Conservation (phyloP, 2,329 filamentous ascomycete genomes). For the Furcasterigmium sp. region DNA sequence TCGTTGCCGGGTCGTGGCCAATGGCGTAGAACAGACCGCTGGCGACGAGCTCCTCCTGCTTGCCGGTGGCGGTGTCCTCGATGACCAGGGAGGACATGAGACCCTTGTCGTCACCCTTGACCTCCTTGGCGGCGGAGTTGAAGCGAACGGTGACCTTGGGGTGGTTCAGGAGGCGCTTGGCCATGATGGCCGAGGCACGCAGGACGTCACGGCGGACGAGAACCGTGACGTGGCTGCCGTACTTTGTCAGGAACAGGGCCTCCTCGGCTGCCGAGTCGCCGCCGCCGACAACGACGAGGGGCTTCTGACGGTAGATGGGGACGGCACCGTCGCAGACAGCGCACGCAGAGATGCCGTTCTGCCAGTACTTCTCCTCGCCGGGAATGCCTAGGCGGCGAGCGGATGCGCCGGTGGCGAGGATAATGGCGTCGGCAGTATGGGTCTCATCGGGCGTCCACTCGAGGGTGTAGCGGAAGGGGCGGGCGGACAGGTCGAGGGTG, state of each 20-base stretch:
- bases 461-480: slow-evolving; percentile 90
- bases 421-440: slow-evolving; percentile 86
- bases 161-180: slow-evolving; percentile 72
- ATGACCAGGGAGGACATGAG: slow-evolving; percentile 86
- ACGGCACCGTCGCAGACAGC: slow-evolving; percentile 96
- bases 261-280: slow-evolving; percentile 97
- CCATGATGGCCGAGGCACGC: slow-evolving; percentile 88
- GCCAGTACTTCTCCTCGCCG: slow-evolving; percentile 96
- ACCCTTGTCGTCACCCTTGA: slow-evolving; percentile 78
- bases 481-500: slow-evolving; percentile 75
- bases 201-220: slow-evolving; percentile 84
- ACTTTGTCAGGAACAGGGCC: slow-evolving; percentile 96
- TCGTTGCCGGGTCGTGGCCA: slow-evolving; percentile 89
- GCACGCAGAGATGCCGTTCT: slow-evolving; percentile 92
- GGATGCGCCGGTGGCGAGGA: slow-evolving; percentile 93
- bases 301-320: slow-evolving; percentile 96
- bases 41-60: slow-evolving; percentile 78
- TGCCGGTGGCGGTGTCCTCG: slow-evolving; percentile 70
- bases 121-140: slow-evolving; percentile 75
- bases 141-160: slow-evolving; percentile 89
- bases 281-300: slow-evolving; percentile 89
- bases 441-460: slow-evolving; percentile 80
- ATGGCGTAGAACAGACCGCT: slow-evolving; percentile 97
- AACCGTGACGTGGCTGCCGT: slow-evolving; percentile 90
- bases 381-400: slow-evolving; percentile 76